Base-by-base conservation (phyloP, 306 rosid species). In the Vigna mungo region DNA sequence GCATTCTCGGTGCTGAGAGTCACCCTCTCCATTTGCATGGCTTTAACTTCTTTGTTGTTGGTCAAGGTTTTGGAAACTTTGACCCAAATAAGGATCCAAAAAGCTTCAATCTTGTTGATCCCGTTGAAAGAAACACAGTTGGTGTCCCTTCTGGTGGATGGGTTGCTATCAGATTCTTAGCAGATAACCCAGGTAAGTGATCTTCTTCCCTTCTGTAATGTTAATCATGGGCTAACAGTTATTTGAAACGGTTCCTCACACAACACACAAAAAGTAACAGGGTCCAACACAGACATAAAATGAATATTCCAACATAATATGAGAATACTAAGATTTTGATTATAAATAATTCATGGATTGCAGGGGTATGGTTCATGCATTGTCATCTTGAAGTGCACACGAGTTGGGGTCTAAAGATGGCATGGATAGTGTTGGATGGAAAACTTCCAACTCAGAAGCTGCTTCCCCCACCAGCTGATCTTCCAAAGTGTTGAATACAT, bases 331-430 rank as follows among this genome's bases (percentile, higher is more conserved):
- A 11, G 12, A 62, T 32, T 62, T 34, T 75, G 15, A 60, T 51
- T 49, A 13, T 16, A 32, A n/a, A 80, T 37, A 32, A 43, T 46
- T 54, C 17, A 4, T 52, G 21, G 0, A 51, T 7, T 47, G 60
- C 63, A 90, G 93, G 96, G 41, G 93, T 84, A 20, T 91, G 96
- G 96, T 89, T 91, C 68, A 88, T 90, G 96, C 96, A 90, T 85
- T 90, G 96, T 58, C 93, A 88, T 61, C 69, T 88, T 74, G 93
- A 89, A 78, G 43, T 91, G 6, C 96, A 91, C 60, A 89, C 89
- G 0, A 89, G 92, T 30, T 89, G 91, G 96, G 96, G 96, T 20
- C 69, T 91, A 68, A 91, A 59, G 74, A 91, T 89, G 96, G 93
- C 90, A 5, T 91, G 96, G 93, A n/a, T 86, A 23, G 93, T 91